Base-by-base conservation (phyloP, 1,284 basidiomycete species). In the Irpex sp. region DNA sequence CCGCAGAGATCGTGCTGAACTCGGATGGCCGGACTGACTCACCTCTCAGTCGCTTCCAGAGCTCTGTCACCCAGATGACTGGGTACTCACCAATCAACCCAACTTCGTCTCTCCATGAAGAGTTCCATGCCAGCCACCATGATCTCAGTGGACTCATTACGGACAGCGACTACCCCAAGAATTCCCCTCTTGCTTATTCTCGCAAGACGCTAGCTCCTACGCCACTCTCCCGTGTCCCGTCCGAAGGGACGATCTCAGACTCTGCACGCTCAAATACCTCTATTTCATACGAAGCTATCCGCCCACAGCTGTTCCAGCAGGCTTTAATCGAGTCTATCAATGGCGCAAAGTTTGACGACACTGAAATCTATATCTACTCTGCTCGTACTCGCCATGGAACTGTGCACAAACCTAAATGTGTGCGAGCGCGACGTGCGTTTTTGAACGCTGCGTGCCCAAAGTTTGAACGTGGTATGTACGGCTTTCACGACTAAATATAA, bases 331-430 rank as follows among this genome's bases (percentile, higher is more conserved):
- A 50, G 36, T 65, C 63, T 9, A 58, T 65, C 60, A 56, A 47
- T 15, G 63, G 63, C 15, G 63, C 43, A 33, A 54, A 59, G 58
- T 65, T 65, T 37, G 58, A 65, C 54, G 63, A 65, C 55, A 65
- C 63, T n/a, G 33, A 62, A 15, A 62, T 65, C n/a, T 58, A 59
- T 49, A 56, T 65, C 35, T 62, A 49, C 54, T 65, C 60, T 36
- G 63, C 63, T 35, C 57, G 63, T 15, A 65, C 49, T 31, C 11
- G 35, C 15, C 5, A 50, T 21, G 63, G 63, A n/a, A 17, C 51
- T 6, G 63, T 58, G 19, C 63, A 65, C 61, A 61, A 53, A 36
- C 63, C 63, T 39, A 31, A 11, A 11, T 31, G 57, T 9, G 53
- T 65, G 4, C 60, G 61, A 26, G 63, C 63, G 8, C 19, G 63